phyloP scores from a whole-genome alignment of 306 rosid genomes.

The Cicer yamashitae region DNA sequence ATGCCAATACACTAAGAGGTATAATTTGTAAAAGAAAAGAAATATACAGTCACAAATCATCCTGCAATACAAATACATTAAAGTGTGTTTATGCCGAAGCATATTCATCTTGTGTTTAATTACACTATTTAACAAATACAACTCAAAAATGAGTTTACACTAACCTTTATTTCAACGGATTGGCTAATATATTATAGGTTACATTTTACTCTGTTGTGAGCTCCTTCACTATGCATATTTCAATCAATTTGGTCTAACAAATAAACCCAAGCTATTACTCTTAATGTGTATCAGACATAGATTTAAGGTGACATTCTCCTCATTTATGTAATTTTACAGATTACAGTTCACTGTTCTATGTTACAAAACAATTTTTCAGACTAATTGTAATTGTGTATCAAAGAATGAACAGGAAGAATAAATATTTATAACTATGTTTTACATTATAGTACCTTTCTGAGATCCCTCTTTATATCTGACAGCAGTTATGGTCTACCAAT shows the following conservation, averaged over 20 bases:
- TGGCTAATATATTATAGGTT: background rate
- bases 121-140: slow-evolving; percentile 17
- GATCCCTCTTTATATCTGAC: slow-evolving; percentile 26
- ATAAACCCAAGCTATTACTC: slow-evolving; percentile 9
- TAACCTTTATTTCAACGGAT: slow-evolving; percentile 9
- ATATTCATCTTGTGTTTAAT: slow-evolving; percentile 14
- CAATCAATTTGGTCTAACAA: slow-evolving; percentile 21
- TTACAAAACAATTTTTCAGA: slow-evolving; percentile 22
- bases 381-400: slow-evolving; percentile 11
- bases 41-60: background rate
- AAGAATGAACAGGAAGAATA: slow-evolving; percentile 13
- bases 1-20: background rate
- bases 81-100: background rate
- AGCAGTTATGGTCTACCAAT: slow-evolving; percentile 2
- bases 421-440: background rate
- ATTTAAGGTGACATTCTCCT: slow-evolving; percentile 31
- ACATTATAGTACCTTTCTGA: slow-evolving; percentile 34
- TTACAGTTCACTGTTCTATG: slow-evolving; percentile 17
- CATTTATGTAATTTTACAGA: slow-evolving; percentile 29
- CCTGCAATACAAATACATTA: background rate
- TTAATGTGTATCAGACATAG: slow-evolving; percentile 30
- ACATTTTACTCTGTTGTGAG: slow-evolving; percentile 13
- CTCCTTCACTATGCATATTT: slow-evolving; percentile 22
- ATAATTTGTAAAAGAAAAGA: background rate
- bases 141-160: slow-evolving; percentile 1